Conservation (phyloP, 2,329 filamentous ascomycete genomes). For the Xylariaceae sp. region DNA sequence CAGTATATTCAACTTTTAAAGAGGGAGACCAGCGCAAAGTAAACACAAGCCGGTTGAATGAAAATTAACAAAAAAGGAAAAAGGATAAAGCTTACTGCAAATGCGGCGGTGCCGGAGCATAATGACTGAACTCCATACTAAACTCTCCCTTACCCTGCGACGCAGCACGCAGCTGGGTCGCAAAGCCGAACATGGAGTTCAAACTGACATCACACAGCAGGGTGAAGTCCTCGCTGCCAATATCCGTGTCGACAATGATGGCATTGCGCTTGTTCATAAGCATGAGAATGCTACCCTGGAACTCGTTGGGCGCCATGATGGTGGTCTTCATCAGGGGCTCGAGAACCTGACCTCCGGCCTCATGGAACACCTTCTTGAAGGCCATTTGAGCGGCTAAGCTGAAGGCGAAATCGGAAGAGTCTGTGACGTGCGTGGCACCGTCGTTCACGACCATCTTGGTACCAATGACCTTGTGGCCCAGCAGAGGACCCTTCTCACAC, state of each 20-base stretch:
- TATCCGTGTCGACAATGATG: slow-evolving; percentile 91
- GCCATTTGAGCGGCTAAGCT: slow-evolving; percentile 91
- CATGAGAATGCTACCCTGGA: slow-evolving; percentile 93
- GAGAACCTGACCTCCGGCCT: slow-evolving; percentile 75
- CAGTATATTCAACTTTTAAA: slow-evolving; percentile 1
- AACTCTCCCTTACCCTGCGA: slow-evolving; percentile 99
- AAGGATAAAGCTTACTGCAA: slow-evolving; percentile 62
- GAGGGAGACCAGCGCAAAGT: neutral
- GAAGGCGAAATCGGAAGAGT: slow-evolving; percentile 96
- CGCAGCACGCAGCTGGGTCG: slow-evolving; percentile 79
- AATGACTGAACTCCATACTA: slow-evolving; percentile 98
- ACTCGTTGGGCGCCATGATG: slow-evolving; percentile 92
- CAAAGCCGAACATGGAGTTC: slow-evolving; percentile 98
- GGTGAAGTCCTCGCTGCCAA: slow-evolving; percentile 89
- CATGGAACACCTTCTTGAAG: slow-evolving; percentile 87
- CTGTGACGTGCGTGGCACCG: slow-evolving; percentile 93
- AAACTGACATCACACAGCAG: slow-evolving; percentile 86
- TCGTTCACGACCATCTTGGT: slow-evolving; percentile 90
- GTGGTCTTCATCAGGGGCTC: slow-evolving; percentile 98
- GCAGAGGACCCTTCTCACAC: slow-evolving; percentile 79
- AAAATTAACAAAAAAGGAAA: neutral
- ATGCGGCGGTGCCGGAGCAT: slow-evolving; percentile 78
- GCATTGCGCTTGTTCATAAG: slow-evolving; percentile 95
- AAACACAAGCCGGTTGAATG: neutral
- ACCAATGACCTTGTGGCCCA: slow-evolving; percentile 90